phyloP scores from a whole-genome alignment of 78 protist species.

The Dictyostelium discoideum region DNA sequence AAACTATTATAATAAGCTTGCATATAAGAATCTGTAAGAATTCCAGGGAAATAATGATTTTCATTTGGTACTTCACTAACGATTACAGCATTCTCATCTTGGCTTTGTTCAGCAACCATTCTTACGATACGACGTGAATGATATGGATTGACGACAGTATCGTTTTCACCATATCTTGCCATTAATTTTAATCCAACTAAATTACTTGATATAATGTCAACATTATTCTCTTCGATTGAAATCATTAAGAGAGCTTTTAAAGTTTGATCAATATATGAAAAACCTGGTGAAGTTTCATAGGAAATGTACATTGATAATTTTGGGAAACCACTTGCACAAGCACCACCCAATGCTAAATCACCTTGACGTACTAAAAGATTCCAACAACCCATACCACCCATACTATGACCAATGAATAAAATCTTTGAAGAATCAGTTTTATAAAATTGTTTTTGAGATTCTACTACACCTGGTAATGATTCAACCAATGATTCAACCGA shows the following conservation, averaged over 20 bases:
- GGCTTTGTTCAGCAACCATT: constrained; percentile 18
- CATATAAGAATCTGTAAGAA: constrained; percentile 50
- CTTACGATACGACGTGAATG: constrained; percentile 51
- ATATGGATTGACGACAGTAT: constrained; percentile 40
- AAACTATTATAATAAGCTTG: not conserved
- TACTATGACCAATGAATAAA: constrained; percentile 41
- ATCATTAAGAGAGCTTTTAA: constrained; percentile 27
- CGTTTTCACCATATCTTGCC: constrained; percentile 55
- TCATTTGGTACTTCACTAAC: constrained; percentile 52
- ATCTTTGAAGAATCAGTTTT: constrained; percentile 4
- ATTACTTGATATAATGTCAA: constrained; percentile 18
- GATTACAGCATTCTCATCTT: constrained; percentile 5
- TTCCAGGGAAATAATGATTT: constrained; percentile 74
- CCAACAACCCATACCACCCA: constrained; percentile 72
- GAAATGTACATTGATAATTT: constrained; percentile 33
- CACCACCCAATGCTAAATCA: constrained; percentile 54
- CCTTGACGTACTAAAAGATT: not conserved
- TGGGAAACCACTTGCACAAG: constrained; percentile 55
- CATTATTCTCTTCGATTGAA: constrained; percentile 39
- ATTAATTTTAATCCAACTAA: constrained; percentile 41
- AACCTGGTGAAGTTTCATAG: constrained; percentile 23
- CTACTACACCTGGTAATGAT: constrained; percentile 41
- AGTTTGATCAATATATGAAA: constrained; percentile 28
- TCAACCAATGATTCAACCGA: not conserved
- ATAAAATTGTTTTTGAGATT: not conserved